Evolutionary conservation across 257 asterid genomes (phyloP).

Genomic region (Linderniella brevidens): DNA sequence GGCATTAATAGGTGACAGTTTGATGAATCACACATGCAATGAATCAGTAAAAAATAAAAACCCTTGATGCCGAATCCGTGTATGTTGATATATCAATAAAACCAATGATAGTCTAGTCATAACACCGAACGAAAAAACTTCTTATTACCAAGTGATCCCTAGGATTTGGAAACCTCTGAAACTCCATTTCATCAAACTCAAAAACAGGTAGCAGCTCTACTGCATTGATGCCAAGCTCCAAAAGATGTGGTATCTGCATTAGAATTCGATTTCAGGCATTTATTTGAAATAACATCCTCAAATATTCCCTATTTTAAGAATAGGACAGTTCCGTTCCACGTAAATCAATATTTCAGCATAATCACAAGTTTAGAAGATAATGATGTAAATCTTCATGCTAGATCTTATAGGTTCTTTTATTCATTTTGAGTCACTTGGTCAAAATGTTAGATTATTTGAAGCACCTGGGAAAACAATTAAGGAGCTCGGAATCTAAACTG

Average conservation of each 20-base stretch:
- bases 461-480: too few relatives aligned
- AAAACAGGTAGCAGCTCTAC: constrained; percentile 84
- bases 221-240: constrained; percentile 92
- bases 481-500: background rate
- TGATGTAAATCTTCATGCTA: too few relatives aligned
- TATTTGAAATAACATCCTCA: background rate
- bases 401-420: too few relatives aligned
- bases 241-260: constrained; percentile 79
- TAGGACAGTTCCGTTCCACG: too few relatives aligned
- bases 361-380: too few relatives aligned
- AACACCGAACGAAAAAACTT: background rate
- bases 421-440: too few relatives aligned
- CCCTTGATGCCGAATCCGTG: too few relatives aligned
- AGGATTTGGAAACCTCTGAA: constrained; percentile 79
- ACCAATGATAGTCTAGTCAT: background rate
- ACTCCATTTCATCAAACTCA: constrained; percentile 94
- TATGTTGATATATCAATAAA: background rate
- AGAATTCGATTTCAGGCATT: constrained; percentile 13
- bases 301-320: too few relatives aligned
- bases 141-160: constrained; percentile 84
- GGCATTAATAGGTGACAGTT: background rate
- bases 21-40: too few relatives aligned
- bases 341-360: too few relatives aligned
- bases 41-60: too few relatives aligned
- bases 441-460: too few relatives aligned